Evolutionary conservation across 805 yeast species (phyloP).

Genomic region (Monosporozyma servazzii): DNA sequence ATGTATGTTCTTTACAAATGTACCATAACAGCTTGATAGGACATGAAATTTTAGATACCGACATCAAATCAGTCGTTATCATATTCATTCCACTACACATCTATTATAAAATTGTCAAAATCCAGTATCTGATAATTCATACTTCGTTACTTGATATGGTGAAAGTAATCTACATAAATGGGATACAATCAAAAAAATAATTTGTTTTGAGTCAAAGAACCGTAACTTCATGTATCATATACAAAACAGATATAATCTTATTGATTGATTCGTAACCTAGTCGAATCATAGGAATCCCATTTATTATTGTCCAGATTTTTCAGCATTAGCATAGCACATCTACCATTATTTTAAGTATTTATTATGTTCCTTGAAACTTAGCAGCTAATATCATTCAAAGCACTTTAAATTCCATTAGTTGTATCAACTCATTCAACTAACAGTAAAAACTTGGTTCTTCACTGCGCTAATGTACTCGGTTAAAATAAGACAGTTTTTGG

Average conservation of each 20-base stretch:
- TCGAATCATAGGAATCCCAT: background rate
- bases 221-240: slow-evolving; percentile 40
- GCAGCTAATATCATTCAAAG: too few relatives aligned
- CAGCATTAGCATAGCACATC: background rate
- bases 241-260: slow-evolving; percentile 33
- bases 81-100: background rate
- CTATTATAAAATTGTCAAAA: background rate
- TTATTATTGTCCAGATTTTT: background rate
- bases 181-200: slow-evolving; percentile 33
- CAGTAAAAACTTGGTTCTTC: too few relatives aligned
- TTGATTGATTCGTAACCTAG: background rate
- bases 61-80: background rate
- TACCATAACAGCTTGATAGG: too few relatives aligned
- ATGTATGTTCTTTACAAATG: too few relatives aligned
- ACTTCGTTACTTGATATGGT: slow-evolving; percentile 15
- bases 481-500: too few relatives aligned
- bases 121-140: slow-evolving; percentile 17
- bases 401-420: too few relatives aligned
- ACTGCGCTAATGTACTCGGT: too few relatives aligned
- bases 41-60: too few relatives aligned
- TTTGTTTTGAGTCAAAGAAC: slow-evolving; percentile 34
- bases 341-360: background rate
- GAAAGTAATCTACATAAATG: slow-evolving; percentile 45
- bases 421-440: too few relatives aligned
- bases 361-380: too few relatives aligned